phyloP scores from a whole-genome alignment of 2,329 filamentous ascomycete species.

The Zelopaecilomyces penicillatus region DNA sequence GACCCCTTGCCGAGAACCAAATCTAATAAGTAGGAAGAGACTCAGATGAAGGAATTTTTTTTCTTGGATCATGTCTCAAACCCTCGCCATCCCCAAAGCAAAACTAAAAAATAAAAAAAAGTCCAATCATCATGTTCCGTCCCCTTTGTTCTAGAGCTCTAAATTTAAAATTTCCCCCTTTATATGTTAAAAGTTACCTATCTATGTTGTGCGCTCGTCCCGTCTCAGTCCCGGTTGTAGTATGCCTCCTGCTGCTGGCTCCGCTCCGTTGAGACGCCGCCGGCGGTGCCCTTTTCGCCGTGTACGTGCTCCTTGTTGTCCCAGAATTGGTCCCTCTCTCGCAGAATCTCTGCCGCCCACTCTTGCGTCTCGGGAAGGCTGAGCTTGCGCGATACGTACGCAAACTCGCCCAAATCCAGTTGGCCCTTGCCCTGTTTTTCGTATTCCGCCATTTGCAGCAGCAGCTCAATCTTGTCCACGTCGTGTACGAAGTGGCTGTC shows the following conservation, averaged over 20 bases:
- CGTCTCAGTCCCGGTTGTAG: conserved; percentile 26
- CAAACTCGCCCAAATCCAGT: conserved; percentile 79
- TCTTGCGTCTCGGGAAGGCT: conserved; percentile 66
- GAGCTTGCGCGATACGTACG: conserved; percentile 66
- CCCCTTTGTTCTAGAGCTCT: too few species aligned
- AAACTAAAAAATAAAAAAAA: too few species aligned
- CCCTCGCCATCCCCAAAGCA: too few species aligned
- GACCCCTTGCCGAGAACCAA: too few species aligned
- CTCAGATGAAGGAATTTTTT: too few species aligned
- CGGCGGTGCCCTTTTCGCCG: conserved; percentile 34
- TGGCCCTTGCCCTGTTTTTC: conserved; percentile 61
- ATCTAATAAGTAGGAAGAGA: too few species aligned
- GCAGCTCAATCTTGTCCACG: conserved; percentile 90
- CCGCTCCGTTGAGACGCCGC: conserved; percentile 28
- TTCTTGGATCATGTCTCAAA: too few species aligned
- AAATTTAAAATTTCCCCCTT: too few species aligned
- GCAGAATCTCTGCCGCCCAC: conserved; percentile 70
- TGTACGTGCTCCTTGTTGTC: conserved; percentile 38
- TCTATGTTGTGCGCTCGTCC: too few species aligned
- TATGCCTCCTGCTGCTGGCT: conserved; percentile 40
- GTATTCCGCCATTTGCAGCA: conserved; percentile 95
- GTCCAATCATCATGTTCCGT: too few species aligned
- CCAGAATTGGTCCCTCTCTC: conserved; percentile 72
- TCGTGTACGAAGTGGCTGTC: conserved; percentile 92
- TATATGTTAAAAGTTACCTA: too few species aligned